phyloP scores from a whole-genome alignment of 1,284 basidiomycete species.

The Marasmius fiardii region DNA sequence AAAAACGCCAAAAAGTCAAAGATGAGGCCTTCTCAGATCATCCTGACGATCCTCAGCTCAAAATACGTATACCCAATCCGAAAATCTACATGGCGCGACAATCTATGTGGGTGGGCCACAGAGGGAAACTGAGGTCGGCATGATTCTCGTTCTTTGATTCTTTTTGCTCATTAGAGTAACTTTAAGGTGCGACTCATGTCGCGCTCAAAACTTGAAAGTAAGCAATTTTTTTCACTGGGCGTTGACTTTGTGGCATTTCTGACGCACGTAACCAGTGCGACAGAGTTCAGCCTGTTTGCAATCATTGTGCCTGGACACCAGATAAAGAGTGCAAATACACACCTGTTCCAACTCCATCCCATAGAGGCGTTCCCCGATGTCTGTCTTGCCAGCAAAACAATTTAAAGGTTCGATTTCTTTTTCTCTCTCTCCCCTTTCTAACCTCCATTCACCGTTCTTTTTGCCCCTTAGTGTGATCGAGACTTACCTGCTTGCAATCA shows the following conservation, averaged over 20 bases:
- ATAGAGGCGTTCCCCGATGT: conserved; percentile 69
- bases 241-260: conserved; percentile 14
- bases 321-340: conserved; percentile 67
- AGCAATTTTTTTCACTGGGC: conserved; percentile 20
- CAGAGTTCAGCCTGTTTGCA: conserved; percentile 65
- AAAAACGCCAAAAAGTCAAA: neutral
- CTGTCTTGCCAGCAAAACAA: conserved; percentile 64
- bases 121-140: conserved; percentile 56
- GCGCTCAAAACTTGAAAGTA: conserved; percentile 67
- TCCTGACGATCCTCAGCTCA: conserved; percentile 55
- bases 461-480: conserved; percentile 52
- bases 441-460: conserved; percentile 9
- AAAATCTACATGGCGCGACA: conserved; percentile 55
- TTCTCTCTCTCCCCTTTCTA: too few relatives aligned
- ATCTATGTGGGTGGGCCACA: conserved; percentile 67
- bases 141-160: neutral
- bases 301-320: conserved; percentile 64
- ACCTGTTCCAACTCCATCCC: conserved; percentile 67
- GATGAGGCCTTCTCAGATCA: neutral
- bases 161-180: neutral
- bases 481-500: conserved; percentile 69
- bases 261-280: conserved; percentile 48
- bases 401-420: conserved; percentile 65
- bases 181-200: conserved; percentile 57
- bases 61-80: conserved; percentile 59